Evolutionary conservation across 805 yeast species (phyloP).

Genomic region (Clavispora santaluciae): DNA sequence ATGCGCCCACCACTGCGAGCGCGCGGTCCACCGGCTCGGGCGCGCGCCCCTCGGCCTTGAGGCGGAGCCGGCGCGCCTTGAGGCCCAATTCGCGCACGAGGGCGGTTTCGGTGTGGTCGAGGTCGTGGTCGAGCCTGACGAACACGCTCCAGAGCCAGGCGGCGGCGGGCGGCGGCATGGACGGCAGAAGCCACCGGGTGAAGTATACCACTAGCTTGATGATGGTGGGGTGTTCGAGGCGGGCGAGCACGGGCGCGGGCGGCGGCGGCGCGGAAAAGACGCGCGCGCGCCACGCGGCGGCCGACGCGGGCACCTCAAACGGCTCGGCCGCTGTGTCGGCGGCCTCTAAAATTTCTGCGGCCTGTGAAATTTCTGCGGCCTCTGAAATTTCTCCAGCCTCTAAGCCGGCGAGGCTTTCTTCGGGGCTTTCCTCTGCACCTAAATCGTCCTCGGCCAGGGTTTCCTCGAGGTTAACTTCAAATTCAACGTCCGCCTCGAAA

Average conservation of each 20-base stretch:
- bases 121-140: constrained; percentile 29
- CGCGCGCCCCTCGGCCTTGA: constrained; percentile 4
- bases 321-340: not conserved
- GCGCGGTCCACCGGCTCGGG: constrained; percentile 28
- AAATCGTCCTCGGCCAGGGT: too few species aligned
- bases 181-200: constrained; percentile 35
- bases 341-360: too few species aligned
- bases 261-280: constrained; percentile 29
- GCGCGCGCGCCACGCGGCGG: constrained; percentile 28
- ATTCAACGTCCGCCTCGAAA: constrained; percentile 5
- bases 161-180: constrained; percentile 21
- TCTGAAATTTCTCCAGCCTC: too few species aligned
- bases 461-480: too few species aligned
- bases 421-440: too few species aligned
- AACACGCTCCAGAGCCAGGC: constrained; percentile 35
- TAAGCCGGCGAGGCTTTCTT: too few species aligned
- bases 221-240: constrained; percentile 27
- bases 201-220: constrained; percentile 31
- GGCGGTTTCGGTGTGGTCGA: constrained; percentile 31
- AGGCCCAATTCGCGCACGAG: constrained; percentile 33
- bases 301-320: constrained; percentile 18
- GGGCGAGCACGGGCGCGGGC: constrained; percentile 15
- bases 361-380: too few species aligned
- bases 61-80: constrained; percentile 30
- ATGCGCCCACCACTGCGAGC: constrained; percentile 25